A percentile compares a stretch with the other conserved stretches of the same genome.
Conservation (phyloP, 169 alveolate genomes). For the Eimeria praecox region DNA sequence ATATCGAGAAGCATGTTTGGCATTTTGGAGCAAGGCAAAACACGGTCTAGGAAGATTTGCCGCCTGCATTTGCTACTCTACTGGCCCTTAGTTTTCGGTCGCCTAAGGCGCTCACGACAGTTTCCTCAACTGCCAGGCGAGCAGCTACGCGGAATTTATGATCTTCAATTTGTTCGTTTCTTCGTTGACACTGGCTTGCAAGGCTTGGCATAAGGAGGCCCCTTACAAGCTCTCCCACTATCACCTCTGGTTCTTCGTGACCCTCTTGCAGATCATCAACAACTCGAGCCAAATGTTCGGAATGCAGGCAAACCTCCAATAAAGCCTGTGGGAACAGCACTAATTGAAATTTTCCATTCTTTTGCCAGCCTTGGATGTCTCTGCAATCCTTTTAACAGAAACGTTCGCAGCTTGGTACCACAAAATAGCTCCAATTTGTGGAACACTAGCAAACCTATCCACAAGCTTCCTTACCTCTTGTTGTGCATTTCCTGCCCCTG, state of each 20-base stretch:
- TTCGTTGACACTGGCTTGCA: constrained; percentile 86
- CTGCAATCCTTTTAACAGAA: neutral
- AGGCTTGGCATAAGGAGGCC: constrained; percentile 94
- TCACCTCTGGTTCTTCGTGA: constrained; percentile 85
- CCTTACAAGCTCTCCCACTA: constrained; percentile 92
- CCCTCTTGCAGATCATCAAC: constrained; percentile 92
- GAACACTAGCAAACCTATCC: neutral
- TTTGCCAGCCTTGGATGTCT: neutral
- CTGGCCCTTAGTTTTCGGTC: neutral
- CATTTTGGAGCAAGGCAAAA: neutral
- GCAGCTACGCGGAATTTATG: constrained; percentile 74
- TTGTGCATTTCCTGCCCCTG: constrained; percentile 70
- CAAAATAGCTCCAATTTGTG: neutral
- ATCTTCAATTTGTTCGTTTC: constrained; percentile 67
- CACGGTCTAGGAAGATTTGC: neutral
- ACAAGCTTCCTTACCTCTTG: constrained; percentile 35
- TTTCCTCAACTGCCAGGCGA: constrained; percentile 70
- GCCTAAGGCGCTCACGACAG: constrained; percentile 18
- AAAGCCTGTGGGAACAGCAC: constrained; percentile 86
- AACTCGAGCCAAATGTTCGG: constrained; percentile 89
- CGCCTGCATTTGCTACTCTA: neutral
- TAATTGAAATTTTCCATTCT: neutral
- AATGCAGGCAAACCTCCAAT: constrained; percentile 91
- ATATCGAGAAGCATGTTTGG: neutral
- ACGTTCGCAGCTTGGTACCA: neutral